Conservation (phyloP, 805 yeast genomes). For the Yarrowia sp. region DNA sequence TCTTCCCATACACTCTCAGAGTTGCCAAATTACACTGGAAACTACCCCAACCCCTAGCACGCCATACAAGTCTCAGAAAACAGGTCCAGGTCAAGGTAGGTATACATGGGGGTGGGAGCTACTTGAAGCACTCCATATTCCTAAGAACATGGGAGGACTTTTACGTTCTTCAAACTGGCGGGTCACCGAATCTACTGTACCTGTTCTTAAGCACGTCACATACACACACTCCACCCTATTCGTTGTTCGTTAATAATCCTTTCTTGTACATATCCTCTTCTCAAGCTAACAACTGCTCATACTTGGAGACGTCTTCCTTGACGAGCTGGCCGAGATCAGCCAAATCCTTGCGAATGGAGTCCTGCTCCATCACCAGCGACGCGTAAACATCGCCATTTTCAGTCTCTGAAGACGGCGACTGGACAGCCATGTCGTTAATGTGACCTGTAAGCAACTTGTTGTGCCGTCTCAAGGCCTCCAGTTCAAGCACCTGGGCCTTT, state of each 20-base stretch:
- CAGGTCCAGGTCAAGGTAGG: no score
- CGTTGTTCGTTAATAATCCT: no score
- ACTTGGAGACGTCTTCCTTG: slow-evolving; percentile 40
- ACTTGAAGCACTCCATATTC: neutral
- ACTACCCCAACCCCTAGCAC: no score
- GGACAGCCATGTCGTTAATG: slow-evolving; percentile 36
- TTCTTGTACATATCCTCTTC: neutral
- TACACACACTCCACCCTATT: no score
- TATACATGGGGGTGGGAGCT: no score
- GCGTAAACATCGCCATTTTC: neutral
- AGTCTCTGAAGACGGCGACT: neutral
- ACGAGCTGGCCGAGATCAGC: slow-evolving; percentile 34
- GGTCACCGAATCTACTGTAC: no score
- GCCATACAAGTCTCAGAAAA: no score
- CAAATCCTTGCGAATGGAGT: slow-evolving; percentile 43
- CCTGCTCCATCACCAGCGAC: slow-evolving; percentile 39
- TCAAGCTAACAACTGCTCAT: slow-evolving; percentile 36
- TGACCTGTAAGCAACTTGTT: slow-evolving; percentile 44
- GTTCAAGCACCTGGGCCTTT: slow-evolving; percentile 44
- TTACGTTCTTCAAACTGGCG: no score
- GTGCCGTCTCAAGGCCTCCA: slow-evolving; percentile 42
- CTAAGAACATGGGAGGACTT: neutral
- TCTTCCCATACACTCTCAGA: no score
- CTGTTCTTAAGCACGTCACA: no score
- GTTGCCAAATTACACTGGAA: no score